Base-by-base conservation (phyloP, 2,329 filamentous ascomycete genomes). In the Colletotrichum tamarilloi region DNA sequence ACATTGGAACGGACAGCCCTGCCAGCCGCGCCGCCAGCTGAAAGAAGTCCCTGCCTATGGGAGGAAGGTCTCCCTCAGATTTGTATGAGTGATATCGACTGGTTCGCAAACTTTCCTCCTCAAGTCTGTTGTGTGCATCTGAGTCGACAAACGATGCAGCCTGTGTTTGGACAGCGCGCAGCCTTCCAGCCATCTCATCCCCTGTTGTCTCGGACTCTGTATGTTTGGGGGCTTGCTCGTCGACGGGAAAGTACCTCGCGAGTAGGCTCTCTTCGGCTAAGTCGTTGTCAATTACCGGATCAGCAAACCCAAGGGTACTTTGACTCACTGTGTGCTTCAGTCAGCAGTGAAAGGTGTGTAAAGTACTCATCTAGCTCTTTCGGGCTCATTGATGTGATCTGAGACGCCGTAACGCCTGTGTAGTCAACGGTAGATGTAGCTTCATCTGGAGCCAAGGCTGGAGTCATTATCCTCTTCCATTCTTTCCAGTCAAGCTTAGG, bases 401-500 rank as follows among this genome's bases (percentile, higher is more conserved):
- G 89, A 4, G 84, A 83, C 68, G 93, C 91, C 6, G 85, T 88
- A 26, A 93, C 80, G n/a, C 84, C 80, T 11, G 90, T 82, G 78
- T 90, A 86, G 76, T 87, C 80, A 38, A 35, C 77, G 73, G 24
- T 79, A 75, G 74, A 53, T 4, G 59, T 35, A n/a, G 7, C 12
- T n/a, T 42, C n/a, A 81, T 67, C 76, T 76, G 35, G 83, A 77
- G 46, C 65, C n/a, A 71, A 30, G 30, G 30, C 49, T 7, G 73
- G 49, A 69, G 35, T 78, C 78, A 90, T 89, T 24, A 85, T 82
- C 3, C 84, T 80, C 58, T 85, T 83, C 96, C 96, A 98, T 35
- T 82, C 82, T 0, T 82, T 75, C 96, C 96, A 98, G 79, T 96
- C 85, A 68, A 98, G 85, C 24, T 82, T 81, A 1, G 91, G 88